These are phyloP conservation scores for Phalaenopsis aphrodite DNA, from an alignment of 106 monocot species.

Conservation along the genomic window DNA sequence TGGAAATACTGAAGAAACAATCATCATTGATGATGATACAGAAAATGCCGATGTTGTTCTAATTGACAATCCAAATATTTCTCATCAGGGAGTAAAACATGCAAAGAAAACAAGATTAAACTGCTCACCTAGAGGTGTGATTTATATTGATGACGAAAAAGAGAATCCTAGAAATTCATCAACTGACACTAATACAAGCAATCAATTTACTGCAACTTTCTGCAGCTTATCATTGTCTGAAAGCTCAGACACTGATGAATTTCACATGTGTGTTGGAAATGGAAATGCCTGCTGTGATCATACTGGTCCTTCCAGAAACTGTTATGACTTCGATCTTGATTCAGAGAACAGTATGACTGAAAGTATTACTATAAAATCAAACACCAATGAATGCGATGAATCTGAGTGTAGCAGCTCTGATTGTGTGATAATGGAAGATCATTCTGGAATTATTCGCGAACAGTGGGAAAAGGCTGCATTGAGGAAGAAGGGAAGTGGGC, in stretches of 20 bases:
- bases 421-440: conserved; percentile 81
- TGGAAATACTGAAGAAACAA: conserved; percentile 20
- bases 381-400: conserved; percentile 6
- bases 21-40: conserved; percentile 48
- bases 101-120: conserved; percentile 6
- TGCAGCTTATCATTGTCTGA: conserved; percentile 7
- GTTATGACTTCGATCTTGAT: conserved; percentile 32
- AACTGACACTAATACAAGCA: conserved; percentile 1
- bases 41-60: conserved; percentile 30
- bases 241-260: conserved; percentile 20
- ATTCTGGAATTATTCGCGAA: conserved; percentile 57
- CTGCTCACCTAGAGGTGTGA: conserved; percentile 28
- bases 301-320: conserved; percentile 31
- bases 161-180: conserved; percentile 18
- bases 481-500: conserved; percentile 22
- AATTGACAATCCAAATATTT: conserved; percentile 28
- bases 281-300: neutral
- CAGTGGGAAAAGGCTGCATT: conserved; percentile 82
- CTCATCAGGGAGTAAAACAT: conserved; percentile 18
- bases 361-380: conserved; percentile 15
- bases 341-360: conserved; percentile 19
- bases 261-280: conserved; percentile 15
- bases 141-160: conserved; percentile 73
- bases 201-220: conserved; percentile 8
- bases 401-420: conserved; percentile 53